A percentile compares a stretch with the other conserved stretches of the same genome.
phyloP scores from a whole-genome alignment of 345 rosid genomes.

The Eucalyptus albens region DNA sequence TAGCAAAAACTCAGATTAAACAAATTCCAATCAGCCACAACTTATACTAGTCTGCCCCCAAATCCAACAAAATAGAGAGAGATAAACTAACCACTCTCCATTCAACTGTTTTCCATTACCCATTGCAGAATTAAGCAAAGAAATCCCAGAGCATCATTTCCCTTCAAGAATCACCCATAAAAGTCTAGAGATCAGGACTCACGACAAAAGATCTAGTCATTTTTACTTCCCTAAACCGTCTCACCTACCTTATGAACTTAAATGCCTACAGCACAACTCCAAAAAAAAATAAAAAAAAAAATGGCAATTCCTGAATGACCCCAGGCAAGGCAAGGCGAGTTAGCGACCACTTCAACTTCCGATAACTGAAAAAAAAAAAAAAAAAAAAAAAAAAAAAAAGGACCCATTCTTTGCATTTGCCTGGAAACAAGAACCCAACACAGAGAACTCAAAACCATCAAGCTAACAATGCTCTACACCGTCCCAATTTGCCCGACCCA shows the following conservation, averaged over 20 bases:
- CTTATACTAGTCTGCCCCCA: background rate
- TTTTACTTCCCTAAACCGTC: background rate
- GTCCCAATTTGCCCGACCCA: background rate
- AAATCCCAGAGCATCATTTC: background rate
- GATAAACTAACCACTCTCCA: background rate
- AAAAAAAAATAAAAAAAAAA: background rate
- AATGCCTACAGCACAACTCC: background rate
- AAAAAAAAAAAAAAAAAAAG: no score
- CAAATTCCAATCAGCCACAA: background rate
- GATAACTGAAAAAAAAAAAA: background rate
- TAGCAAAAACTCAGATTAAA: background rate
- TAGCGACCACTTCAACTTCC: background rate
- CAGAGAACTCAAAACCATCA: background rate
- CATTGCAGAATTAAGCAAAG: background rate
- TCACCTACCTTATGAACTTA: background rate
- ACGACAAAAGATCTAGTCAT: background rate
- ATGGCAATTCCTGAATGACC: background rate
- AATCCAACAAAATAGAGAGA: background rate
- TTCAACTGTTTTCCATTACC: background rate
- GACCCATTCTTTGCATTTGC: background rate
- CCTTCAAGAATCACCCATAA: background rate
- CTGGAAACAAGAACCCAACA: background rate
- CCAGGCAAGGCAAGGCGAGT: background rate
- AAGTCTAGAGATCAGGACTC: background rate
- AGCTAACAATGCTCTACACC: background rate